A percentile compares a stretch with the other conserved stretches of the same genome.
phyloP scores from a whole-genome alignment of 495 filamentous ascomycete species.

The Staphylotrichum longicolle region DNA sequence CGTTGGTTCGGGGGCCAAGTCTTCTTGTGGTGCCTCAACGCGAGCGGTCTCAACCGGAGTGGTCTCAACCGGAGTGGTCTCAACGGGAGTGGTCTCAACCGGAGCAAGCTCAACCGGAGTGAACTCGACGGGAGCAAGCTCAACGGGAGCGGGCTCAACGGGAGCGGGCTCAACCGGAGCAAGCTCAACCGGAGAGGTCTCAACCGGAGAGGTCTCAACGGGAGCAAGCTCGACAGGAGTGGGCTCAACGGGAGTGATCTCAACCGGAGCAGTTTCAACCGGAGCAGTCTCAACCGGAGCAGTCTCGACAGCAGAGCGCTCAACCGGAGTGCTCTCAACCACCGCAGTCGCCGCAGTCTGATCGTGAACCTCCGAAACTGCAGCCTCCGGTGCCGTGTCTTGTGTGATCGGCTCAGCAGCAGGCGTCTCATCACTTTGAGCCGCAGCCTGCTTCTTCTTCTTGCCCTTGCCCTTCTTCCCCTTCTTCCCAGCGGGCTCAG shows the following conservation, averaged over 20 bases:
- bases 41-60: background rate
- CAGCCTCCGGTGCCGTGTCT: conserved; percentile 1
- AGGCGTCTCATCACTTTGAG: conserved; percentile 19
- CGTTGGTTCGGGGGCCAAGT: conserved; percentile 16
- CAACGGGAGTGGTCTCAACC: background rate
- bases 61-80: no score
- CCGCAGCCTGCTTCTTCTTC: conserved; percentile 34
- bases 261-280: background rate
- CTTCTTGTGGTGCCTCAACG: conserved; percentile 17
- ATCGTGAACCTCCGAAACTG: background rate
- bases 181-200: no score
- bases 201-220: background rate
- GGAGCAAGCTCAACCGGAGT: no score
- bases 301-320: no score
- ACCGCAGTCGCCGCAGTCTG: background rate
- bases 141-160: background rate
- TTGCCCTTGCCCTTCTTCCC: conserved; percentile 25
- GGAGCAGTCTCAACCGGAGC: background rate
- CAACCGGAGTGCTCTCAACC: background rate
- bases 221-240: no score
- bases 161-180: background rate
- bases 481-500: conserved; percentile 22
- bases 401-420: background rate
- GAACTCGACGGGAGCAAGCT: background rate
- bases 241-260: background rate